These are phyloP conservation scores for Pyrenochaeta sp. DNA, from an alignment of 2,329 filamentous ascomycete species.

Conservation along the genomic window DNA sequence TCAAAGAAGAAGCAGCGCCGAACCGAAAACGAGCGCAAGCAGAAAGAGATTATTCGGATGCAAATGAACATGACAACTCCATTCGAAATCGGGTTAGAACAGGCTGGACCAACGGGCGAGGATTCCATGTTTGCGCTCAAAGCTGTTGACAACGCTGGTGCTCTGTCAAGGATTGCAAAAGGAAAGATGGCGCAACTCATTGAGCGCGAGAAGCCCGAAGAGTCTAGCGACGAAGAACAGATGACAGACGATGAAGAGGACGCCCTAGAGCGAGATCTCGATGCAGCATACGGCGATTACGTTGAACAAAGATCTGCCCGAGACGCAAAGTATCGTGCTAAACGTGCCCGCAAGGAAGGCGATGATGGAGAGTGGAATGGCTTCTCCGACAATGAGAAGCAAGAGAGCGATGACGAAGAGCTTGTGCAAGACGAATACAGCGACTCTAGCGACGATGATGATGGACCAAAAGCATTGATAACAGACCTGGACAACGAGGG, in stretches of 20 bases:
- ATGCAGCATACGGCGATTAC: slow-evolving; percentile 86
- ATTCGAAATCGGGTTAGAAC: slow-evolving; percentile 94
- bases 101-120: slow-evolving; percentile 78
- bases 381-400: slow-evolving; percentile 71
- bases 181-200: slow-evolving; percentile 79
- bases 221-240: slow-evolving; percentile 57
- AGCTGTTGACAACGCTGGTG: slow-evolving; percentile 77
- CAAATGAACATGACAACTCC: slow-evolving; percentile 97
- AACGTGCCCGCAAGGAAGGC: slow-evolving; percentile 83
- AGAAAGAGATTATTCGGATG: slow-evolving; percentile 93
- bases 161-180: slow-evolving; percentile 72
- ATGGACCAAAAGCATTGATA: slow-evolving; percentile 62
- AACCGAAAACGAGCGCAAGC: slow-evolving; percentile 91
- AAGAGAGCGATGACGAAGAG: slow-evolving; percentile 66
- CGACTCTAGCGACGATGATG: slow-evolving; percentile 68
- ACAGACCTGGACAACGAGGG: slow-evolving; percentile 68
- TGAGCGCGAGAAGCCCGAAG: slow-evolving; percentile 58
- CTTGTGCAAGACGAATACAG: slow-evolving; percentile 67
- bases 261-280: slow-evolving; percentile 82
- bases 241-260: slow-evolving; percentile 83
- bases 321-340: slow-evolving; percentile 89
- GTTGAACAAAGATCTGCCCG: slow-evolving; percentile 78
- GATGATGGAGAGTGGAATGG: slow-evolving; percentile 85
- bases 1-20: slow-evolving; percentile 85
- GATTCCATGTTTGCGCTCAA: slow-evolving; percentile 89